Evolutionary conservation across 2,329 filamentous ascomycete species (phyloP).

Genomic region (Neofusicoccum laricinum): DNA sequence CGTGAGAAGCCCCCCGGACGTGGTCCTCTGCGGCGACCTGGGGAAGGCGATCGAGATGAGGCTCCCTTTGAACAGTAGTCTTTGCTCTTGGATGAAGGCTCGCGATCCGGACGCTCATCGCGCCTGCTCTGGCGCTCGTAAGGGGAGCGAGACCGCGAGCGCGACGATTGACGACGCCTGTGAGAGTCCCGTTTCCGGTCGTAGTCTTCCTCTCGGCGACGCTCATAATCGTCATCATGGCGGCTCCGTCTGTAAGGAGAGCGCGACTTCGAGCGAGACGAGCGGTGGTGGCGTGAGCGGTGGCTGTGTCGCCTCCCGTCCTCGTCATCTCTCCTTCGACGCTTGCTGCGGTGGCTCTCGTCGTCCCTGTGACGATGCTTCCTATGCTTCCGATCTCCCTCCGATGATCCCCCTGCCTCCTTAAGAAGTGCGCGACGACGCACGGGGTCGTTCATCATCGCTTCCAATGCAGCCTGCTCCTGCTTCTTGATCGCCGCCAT

Average conservation of each 20-base stretch:
- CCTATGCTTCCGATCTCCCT: slow-evolving; percentile 19
- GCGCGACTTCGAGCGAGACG: slow-evolving; percentile 1
- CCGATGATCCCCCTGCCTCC: slow-evolving; percentile 19
- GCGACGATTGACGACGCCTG: not conserved
- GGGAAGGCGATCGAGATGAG: slow-evolving; percentile 23
- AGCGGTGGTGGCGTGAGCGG: slow-evolving; percentile 10
- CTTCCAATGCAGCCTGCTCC: slow-evolving; percentile 53
- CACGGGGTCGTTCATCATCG: slow-evolving; percentile 74
- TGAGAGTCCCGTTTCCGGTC: not conserved
- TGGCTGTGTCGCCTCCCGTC: slow-evolving; percentile 8
- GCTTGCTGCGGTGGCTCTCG: slow-evolving; percentile 14
- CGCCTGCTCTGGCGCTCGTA: slow-evolving; percentile 31
- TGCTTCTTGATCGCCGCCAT: slow-evolving; percentile 90
- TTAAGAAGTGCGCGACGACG: slow-evolving; percentile 64
- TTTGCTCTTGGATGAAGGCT: slow-evolving; percentile 28
- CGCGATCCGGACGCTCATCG: slow-evolving; percentile 21
- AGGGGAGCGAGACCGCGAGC: slow-evolving; percentile 6
- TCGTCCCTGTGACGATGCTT: slow-evolving; percentile 28
- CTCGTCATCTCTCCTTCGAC: slow-evolving; percentile 2
- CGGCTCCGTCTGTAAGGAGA: slow-evolving; percentile 25
- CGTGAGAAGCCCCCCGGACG: not conserved
- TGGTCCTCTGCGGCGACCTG: slow-evolving; percentile 18
- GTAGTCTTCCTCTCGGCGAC: slow-evolving; percentile 7
- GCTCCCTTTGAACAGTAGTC: slow-evolving; percentile 21
- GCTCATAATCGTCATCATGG: slow-evolving; percentile 27